These are phyloP conservation scores for Jaltomata sinuosa DNA, from an alignment of 257 asterid species.

Conservation along the genomic window DNA sequence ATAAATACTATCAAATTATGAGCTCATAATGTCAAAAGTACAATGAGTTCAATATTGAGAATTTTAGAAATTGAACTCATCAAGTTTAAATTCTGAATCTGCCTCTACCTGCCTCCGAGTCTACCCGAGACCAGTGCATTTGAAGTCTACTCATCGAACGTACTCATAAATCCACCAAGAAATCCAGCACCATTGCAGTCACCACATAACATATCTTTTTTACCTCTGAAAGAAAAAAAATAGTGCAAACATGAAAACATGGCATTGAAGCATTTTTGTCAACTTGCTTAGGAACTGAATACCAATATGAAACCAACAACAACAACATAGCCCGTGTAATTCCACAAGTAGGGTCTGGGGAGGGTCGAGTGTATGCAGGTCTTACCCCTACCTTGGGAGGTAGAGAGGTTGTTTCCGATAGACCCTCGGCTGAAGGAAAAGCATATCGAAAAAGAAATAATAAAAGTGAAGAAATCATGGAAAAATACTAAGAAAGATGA, in stretches of 20 bases:
- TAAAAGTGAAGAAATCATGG: no score
- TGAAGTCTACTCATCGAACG: slow-evolving; percentile 35
- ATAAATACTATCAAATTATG: not conserved
- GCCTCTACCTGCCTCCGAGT: not conserved
- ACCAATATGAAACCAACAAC: not conserved
- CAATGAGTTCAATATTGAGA: not conserved
- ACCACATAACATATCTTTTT: slow-evolving; percentile 71
- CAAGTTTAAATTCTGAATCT: not conserved
- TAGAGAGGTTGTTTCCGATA: no score
- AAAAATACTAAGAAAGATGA: no score
- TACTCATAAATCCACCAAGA: slow-evolving; percentile 86
- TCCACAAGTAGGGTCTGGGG: no score
- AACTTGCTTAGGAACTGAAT: not conserved
- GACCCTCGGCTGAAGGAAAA: no score
- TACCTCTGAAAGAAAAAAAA: slow-evolving; percentile 45
- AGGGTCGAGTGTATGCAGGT: no score
- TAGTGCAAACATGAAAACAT: not conserved
- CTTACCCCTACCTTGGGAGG: no score
- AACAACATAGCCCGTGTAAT: no score
- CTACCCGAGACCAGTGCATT: not conserved
- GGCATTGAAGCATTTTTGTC: not conserved
- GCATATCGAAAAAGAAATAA: no score
- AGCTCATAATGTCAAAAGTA: not conserved
- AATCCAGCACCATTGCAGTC: slow-evolving; percentile 92
- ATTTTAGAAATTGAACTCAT: not conserved